A percentile compares a stretch with the other conserved stretches of the same genome.
Evolutionary conservation across 371 early-diverging fungal genomes (phyloP).

Genomic region (Capillidium rhysosporum): DNA sequence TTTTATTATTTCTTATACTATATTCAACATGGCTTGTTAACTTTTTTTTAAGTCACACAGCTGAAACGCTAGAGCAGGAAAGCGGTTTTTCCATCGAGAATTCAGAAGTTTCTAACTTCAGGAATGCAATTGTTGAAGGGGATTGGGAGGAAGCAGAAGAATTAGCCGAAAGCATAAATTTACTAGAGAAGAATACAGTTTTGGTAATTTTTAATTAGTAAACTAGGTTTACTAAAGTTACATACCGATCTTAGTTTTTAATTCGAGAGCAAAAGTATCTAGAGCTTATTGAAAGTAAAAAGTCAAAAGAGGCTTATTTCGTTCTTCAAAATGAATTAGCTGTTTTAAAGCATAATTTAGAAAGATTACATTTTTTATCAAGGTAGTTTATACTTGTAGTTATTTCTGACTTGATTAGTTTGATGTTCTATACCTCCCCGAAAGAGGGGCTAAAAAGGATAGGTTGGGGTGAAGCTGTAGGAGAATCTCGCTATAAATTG

Average conservation of each 20-base stretch:
- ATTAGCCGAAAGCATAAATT: conserved; percentile 20
- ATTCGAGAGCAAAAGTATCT: conserved; percentile 64
- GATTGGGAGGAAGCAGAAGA: conserved; percentile 47
- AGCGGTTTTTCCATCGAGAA: conserved; percentile 50
- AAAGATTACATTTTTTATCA: conserved; percentile 26
- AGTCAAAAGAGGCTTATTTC: conserved; percentile 37
- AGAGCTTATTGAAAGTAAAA: conserved; percentile 41
- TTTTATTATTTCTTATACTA: conserved; percentile 14
- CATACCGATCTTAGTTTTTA: conserved; percentile 22
- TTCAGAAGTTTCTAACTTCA: conserved; percentile 27
- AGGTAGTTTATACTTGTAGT: conserved; percentile 10
- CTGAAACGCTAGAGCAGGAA: conserved; percentile 38
- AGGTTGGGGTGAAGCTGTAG: conserved; percentile 58
- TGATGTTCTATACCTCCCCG: conserved; percentile 37
- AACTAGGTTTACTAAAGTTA: neutral
- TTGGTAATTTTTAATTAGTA: conserved; percentile 10
- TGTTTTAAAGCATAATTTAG: conserved; percentile 34
- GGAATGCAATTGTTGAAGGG: conserved; percentile 40
- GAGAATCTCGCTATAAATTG: conserved; percentile 41
- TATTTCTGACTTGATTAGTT: conserved; percentile 13
- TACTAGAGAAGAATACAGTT: conserved; percentile 10
- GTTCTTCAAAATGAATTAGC: conserved; percentile 54
- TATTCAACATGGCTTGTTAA: neutral
- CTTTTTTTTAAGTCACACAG: conserved; percentile 21
- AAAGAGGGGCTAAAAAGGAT: conserved; percentile 38